A percentile compares a stretch with the other conserved stretches of the same genome.
Conservation (phyloP, 805 yeast species). For the Saccharomycopsis fodiens region DNA sequence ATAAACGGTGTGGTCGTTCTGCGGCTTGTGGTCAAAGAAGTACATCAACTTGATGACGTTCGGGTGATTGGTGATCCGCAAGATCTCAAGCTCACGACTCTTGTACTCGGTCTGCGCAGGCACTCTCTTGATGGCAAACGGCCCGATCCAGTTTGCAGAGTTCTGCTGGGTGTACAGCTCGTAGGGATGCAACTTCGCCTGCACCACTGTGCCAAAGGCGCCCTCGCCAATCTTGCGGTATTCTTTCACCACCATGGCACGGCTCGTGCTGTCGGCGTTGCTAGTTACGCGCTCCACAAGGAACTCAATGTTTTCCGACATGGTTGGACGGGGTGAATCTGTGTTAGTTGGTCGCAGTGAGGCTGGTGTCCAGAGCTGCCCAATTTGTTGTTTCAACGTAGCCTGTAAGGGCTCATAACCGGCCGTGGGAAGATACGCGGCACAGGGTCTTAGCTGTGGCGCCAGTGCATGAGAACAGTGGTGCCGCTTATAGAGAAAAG, state of each 20-base stretch:
- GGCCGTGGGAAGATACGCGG: too few species aligned
- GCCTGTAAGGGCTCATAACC: too few species aligned
- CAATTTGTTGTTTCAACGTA: background rate
- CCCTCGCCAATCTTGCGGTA: conserved; percentile 77
- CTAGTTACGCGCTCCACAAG: conserved; percentile 56
- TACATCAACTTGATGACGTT: conserved; percentile 64
- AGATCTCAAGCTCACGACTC: conserved; percentile 70
- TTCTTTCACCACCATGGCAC: conserved; percentile 63
- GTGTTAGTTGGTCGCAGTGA: background rate
- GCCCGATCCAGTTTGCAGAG: conserved; percentile 51
- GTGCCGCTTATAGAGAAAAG: too few species aligned
- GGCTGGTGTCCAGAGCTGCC: too few species aligned
- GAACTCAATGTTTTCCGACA: conserved; percentile 32
- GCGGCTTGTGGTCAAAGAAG: conserved; percentile 62
- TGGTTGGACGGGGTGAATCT: too few species aligned
- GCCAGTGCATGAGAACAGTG: too few species aligned
- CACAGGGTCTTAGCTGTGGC: too few species aligned
- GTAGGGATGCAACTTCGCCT: conserved; percentile 47
- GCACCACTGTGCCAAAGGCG: conserved; percentile 79
- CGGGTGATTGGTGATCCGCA: conserved; percentile 72
- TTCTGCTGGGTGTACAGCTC: conserved; percentile 23
- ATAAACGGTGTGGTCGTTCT: conserved; percentile 56
- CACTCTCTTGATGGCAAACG: conserved; percentile 76
- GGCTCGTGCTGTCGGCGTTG: conserved; percentile 42
- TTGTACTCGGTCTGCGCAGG: conserved; percentile 86